Percentiles rank a stretch among this genome's conserved stretches.
phyloP scores from a whole-genome alignment of 2,329 filamentous ascomycete species.

The Penicillium sp. region DNA sequence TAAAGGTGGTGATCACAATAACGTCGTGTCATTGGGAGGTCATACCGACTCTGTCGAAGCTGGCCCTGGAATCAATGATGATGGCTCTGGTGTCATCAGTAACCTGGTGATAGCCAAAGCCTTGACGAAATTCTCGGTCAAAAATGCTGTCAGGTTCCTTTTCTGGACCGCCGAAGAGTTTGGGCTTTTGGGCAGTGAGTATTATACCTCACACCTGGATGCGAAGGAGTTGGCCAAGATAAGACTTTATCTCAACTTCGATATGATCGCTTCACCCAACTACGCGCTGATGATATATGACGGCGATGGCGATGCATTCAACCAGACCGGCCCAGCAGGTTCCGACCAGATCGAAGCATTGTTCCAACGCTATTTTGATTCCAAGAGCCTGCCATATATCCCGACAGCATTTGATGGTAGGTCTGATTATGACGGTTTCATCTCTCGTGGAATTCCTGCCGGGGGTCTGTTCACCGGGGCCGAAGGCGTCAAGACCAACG shows the following conservation, averaged over 20 bases:
- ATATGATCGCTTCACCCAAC: slow-evolving; percentile 72
- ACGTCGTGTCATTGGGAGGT: slow-evolving; percentile 62
- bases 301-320: slow-evolving; percentile 49
- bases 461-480: slow-evolving; percentile 80
- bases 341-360: slow-evolving; percentile 71
- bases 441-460: slow-evolving; percentile 71
- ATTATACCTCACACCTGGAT: slow-evolving; percentile 59
- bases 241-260: slow-evolving; percentile 70
- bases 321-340: slow-evolving; percentile 61
- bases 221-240: slow-evolving; percentile 61
- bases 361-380: slow-evolving; percentile 69
- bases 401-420: slow-evolving; percentile 78
- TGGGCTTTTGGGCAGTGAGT: slow-evolving; percentile 63
- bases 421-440: slow-evolving; percentile 79
- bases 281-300: slow-evolving; percentile 62
- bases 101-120: slow-evolving; percentile 63
- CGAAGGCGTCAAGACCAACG: slow-evolving; percentile 73
- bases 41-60: slow-evolving; percentile 65
- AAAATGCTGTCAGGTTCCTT: slow-evolving; percentile 69
- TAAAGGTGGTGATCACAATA: slow-evolving; percentile 61
- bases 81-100: slow-evolving; percentile 69
- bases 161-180: slow-evolving; percentile 70
- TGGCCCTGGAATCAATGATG: slow-evolving; percentile 76
- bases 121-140: slow-evolving; percentile 72
- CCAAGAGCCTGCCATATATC: slow-evolving; percentile 66